These are phyloP conservation scores for Ananas comosus DNA, from an alignment of 176 grass and related monocot genomes.

Conservation along the genomic window DNA sequence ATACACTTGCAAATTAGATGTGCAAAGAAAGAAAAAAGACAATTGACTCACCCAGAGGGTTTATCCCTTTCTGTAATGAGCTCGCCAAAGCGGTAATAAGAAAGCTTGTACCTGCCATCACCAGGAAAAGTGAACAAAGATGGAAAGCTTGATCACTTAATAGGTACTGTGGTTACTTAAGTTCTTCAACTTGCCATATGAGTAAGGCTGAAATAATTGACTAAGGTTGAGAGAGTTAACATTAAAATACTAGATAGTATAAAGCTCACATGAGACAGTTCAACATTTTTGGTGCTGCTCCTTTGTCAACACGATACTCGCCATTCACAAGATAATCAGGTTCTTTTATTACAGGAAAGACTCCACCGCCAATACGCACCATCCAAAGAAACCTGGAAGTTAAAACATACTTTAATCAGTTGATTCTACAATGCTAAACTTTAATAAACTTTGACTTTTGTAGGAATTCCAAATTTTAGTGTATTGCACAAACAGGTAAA, in stretches of 20 bases:
- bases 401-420: neutral
- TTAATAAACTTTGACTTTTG: neutral
- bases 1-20: neutral
- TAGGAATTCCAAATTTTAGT: neutral
- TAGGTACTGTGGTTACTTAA: neutral
- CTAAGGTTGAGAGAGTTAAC: too few relatives aligned
- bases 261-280: slow-evolving; percentile 93
- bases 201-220: neutral
- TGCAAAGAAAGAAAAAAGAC: neutral
- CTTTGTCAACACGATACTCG: slow-evolving; percentile 93
- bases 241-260: neutral
- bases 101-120: slow-evolving; percentile 87
- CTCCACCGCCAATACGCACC: slow-evolving; percentile 97
- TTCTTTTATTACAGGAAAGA: slow-evolving; percentile 98
- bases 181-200: neutral
- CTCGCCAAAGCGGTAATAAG: slow-evolving; percentile 95
- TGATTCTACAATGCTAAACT: neutral
- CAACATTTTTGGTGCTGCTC: slow-evolving; percentile 97
- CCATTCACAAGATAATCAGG: slow-evolving; percentile 99
- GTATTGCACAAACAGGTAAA: neutral
- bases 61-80: slow-evolving; percentile 91
- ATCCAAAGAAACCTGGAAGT: slow-evolving; percentile 88
- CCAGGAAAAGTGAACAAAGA: slow-evolving; percentile 5
- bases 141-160: slow-evolving; percentile 1
- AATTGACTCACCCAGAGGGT: slow-evolving; percentile 64